These are phyloP conservation scores for Solanum aculeatissimum DNA, from an alignment of 305 asterid genomes.

Conservation along the genomic window DNA sequence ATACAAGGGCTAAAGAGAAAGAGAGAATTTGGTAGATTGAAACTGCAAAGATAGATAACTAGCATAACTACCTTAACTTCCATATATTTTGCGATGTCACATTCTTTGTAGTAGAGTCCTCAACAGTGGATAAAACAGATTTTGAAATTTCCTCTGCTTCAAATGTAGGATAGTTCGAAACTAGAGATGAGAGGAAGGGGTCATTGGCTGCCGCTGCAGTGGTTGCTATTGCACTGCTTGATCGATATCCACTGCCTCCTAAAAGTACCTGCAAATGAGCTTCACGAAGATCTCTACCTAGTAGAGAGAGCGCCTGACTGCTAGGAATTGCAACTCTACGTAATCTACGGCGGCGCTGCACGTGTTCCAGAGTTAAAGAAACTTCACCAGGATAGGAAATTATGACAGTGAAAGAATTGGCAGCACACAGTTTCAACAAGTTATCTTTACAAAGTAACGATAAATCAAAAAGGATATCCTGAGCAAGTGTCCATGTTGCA, in stretches of 20 bases:
- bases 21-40: neutral
- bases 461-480: constrained; percentile 48
- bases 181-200: constrained; percentile 63
- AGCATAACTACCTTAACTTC: constrained; percentile 73
- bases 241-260: constrained; percentile 49
- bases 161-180: constrained; percentile 44
- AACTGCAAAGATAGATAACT: neutral
- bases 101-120: constrained; percentile 35
- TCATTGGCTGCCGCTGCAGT: constrained; percentile 33
- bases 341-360: constrained; percentile 61
- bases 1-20: neutral
- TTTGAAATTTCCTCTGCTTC: constrained; percentile 67
- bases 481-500: constrained; percentile 68
- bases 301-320: constrained; percentile 55
- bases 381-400: neutral
- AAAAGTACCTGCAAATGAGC: constrained; percentile 77
- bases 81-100: constrained; percentile 32
- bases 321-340: constrained; percentile 61
- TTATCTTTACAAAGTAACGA: neutral
- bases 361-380: constrained; percentile 46
- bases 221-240: constrained; percentile 35
- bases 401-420: neutral
- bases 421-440: neutral
- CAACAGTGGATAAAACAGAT: constrained; percentile 51
- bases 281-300: constrained; percentile 81